Conservation (phyloP, 805 yeast species). For the Maudiozyma bulderi region DNA sequence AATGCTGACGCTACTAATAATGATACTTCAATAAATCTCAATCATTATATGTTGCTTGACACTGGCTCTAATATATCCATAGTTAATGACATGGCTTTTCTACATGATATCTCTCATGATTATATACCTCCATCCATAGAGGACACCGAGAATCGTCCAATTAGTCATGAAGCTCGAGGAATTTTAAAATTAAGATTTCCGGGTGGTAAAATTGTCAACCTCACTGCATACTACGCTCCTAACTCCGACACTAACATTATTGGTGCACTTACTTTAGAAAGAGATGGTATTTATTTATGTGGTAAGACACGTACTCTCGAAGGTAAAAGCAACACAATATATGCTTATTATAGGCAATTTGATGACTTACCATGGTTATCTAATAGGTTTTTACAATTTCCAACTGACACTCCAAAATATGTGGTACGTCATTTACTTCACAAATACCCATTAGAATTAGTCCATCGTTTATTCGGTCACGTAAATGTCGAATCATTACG, state of each 20-base stretch:
- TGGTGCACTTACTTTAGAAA: too few species aligned
- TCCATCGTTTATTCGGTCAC: conserved; percentile 1
- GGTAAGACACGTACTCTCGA: background rate
- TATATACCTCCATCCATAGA: too few species aligned
- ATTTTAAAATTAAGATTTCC: too few species aligned
- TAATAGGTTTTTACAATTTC: background rate
- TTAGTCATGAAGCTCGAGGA: background rate
- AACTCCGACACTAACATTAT: background rate
- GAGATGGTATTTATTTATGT: too few species aligned
- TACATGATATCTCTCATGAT: too few species aligned
- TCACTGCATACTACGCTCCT: background rate
- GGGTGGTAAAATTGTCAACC: background rate
- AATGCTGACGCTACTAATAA: too few species aligned
- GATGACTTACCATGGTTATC: background rate
- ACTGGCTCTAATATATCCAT: too few species aligned
- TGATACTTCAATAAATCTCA: too few species aligned
- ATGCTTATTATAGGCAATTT: background rate
- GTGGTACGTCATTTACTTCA: background rate
- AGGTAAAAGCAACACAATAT: background rate
- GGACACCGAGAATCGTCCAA: background rate
- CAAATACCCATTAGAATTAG: background rate
- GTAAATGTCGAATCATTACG: background rate
- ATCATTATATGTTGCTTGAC: too few species aligned
- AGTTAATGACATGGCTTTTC: too few species aligned
- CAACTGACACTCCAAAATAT: background rate